Base-by-base conservation (phyloP, 345 rosid species). In the Hypericum perforatum region DNA sequence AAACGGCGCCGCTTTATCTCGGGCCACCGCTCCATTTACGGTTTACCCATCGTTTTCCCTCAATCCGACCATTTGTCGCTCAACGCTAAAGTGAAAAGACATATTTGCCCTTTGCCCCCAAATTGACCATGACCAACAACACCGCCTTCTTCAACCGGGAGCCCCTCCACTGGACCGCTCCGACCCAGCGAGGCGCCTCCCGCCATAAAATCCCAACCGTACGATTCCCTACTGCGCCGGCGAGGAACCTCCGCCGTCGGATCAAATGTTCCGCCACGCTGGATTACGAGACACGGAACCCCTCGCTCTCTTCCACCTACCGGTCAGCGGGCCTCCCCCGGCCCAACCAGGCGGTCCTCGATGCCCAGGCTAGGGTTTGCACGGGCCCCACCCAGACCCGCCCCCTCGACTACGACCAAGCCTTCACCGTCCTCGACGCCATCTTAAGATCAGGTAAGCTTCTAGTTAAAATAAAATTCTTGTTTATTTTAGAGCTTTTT, bases 341-440 rank as follows among this genome's bases (percentile, higher is more conserved):
- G 71, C 94, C 96, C 0, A 91, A 91, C 57, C 85, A 65, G 78
- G 79, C 85, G 8, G 87, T 91, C 62, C 83, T 81, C 16, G 98
- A 91, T 11, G 98, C 98, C 45, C 98, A 87, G 67, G 80, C 89
- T 71, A 87, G 83, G 87, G 94, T 91, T 74, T 91, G 96, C 61
- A 91, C 96, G 0, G 98, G 98, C 9, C 98, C 96, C 11, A 80
- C 86, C 4, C 96, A 82, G 75, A 91, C 96, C 60, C 78, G 53
- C 56, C 90, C 95, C 16, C 81, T 91, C 2, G 74, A 39, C 15
- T 90, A 82, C 60, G 83, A 82, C 6, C 96, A 87, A 50, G 92
- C 95, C 39, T 73, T 77, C 38, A 77, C 74, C 63, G 95, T 81
- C 22, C 66, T 89, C 60, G 92, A 82, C 16, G 79, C 92, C 37